Conservation (phyloP, 345 rosid species). For the Punica granatum region DNA sequence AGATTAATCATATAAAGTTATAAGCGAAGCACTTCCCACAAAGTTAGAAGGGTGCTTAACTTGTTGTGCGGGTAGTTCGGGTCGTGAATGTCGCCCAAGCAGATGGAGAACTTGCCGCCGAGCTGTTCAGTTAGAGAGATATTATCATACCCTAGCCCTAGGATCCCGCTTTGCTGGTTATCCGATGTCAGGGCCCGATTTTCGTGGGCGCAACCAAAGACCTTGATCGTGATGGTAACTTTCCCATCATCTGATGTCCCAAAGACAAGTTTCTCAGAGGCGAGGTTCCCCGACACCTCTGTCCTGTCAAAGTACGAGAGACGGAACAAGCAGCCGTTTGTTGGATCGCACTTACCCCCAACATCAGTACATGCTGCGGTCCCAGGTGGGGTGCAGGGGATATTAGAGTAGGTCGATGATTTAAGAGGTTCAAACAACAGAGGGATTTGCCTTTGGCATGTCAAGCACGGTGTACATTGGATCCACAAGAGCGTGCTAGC, state of each 20-base stretch:
- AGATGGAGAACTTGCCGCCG: constrained; percentile 2
- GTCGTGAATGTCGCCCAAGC: constrained; percentile 5
- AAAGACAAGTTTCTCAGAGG: constrained; percentile 27
- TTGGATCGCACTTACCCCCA: constrained; percentile 12
- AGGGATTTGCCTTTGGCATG: constrained; percentile 16
- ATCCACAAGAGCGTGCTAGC: constrained; percentile 56
- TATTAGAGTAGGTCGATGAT: constrained; percentile 31
- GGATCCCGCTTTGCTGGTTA: constrained; percentile 4
- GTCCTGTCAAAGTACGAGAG: constrained; percentile 21
- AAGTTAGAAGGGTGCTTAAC: neutral
- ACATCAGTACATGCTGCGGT: constrained; percentile 17
- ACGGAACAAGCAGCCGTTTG: constrained; percentile 26
- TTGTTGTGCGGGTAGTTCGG: neutral
- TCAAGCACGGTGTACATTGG: constrained; percentile 38
- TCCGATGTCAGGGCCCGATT: constrained; percentile 21
- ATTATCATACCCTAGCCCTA: neutral
- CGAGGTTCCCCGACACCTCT: constrained; percentile 35
- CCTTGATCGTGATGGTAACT: neutral
- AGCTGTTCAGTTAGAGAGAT: neutral
- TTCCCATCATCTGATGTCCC: too few species aligned
- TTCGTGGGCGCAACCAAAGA: constrained; percentile 49
- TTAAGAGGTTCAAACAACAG: constrained; percentile 33
- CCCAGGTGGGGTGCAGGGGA: constrained; percentile 22
- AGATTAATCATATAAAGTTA: too few species aligned
- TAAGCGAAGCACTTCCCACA: too few species aligned